These are phyloP conservation scores for Elsinoe necatrix DNA, from an alignment of 2,329 filamentous ascomycete species.

Conservation along the genomic window DNA sequence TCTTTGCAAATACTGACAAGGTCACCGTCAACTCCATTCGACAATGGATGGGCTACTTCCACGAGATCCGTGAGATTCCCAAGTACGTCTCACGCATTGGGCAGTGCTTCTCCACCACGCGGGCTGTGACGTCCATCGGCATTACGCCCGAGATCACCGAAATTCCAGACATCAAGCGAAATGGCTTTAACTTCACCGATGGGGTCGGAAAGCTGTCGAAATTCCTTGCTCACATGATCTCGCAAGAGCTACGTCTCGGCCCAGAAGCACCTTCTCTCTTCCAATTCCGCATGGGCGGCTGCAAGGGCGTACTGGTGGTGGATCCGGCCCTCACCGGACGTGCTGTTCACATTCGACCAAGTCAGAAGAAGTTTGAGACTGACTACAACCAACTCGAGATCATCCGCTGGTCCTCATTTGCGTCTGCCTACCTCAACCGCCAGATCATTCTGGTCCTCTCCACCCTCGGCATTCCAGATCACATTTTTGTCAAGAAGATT, in stretches of 20 bases:
- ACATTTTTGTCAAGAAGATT: conserved; percentile 60
- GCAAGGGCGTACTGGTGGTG: conserved; percentile 77
- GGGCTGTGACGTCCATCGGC: conserved; percentile 52
- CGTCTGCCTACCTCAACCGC: conserved; percentile 73
- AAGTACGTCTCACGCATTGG: conserved; percentile 84
- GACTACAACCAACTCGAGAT: conserved; percentile 69
- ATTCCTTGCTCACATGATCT: conserved; percentile 65
- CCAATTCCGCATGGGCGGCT: conserved; percentile 87
- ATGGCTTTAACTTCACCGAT: conserved; percentile 72
- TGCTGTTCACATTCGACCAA: conserved; percentile 66
- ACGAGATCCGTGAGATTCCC: conserved; percentile 71
- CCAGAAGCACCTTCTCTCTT: conserved; percentile 65
- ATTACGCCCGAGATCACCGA: conserved; percentile 50
- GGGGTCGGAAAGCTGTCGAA: conserved; percentile 87
- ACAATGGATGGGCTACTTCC: conserved; percentile 77
- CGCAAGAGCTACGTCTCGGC: conserved; percentile 55
- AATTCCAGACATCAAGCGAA: conserved; percentile 61
- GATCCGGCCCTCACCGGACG: conserved; percentile 54
- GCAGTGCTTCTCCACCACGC: conserved; percentile 91
- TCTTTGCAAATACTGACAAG: conserved; percentile 66
- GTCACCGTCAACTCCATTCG: conserved; percentile 70
- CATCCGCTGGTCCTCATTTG: conserved; percentile 68
- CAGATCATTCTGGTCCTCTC: conserved; percentile 85
- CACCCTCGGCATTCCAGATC: conserved; percentile 60
- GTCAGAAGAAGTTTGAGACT: conserved; percentile 79